Evolutionary conservation across 495 filamentous ascomycete genomes (phyloP), one percentile per base, ranked within the genome.

Genomic region (Talaromyces nanjingensis): DNA sequence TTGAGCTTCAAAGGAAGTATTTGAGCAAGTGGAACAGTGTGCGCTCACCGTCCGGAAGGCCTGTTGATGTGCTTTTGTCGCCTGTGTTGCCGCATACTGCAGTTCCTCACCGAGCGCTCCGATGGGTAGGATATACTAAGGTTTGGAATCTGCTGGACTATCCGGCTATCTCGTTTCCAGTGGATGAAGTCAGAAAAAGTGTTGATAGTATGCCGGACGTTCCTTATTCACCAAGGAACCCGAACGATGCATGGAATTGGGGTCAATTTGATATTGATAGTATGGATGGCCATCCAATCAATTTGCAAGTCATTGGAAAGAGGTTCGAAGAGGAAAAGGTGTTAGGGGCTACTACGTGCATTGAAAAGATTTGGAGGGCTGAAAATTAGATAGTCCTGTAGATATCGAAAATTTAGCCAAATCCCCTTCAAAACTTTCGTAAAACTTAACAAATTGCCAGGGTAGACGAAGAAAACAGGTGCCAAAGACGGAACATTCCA

Each of bases 131-230:
- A 0, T 91, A 90, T 66, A 89, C 86, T 0, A 77, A 79, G 49
- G 83, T 89, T 64, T 91, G 88, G 87, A 90, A 91, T 69, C 67
- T 90, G 37, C 72, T 90, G 0, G 86, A 90, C 68, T 90, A 86
- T 67, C 82, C 83, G 8, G 74, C 79, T 27, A 73, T 86, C 34
- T 80, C 82, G 5, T 73, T 88, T 54, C 86, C 86, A 1, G 79
- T 87, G 22, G 77, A 79, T 20, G 71, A 74, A 27, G 83, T 82
- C 8, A 77, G 70, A n/a, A 74, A 73, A 6, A 72, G 72, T 45
- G 74, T 81, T 76, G 75, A 79, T 60, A 75, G 78, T 63, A 65
- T 74, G 60, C 72, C 77, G 8, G 66, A 70, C 6, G 68, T 74
- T 55, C 69, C 66, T 2, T 88, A 84, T 70, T 65, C 71, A 55